Evolutionary conservation across 2,329 filamentous ascomycete species (phyloP), one percentile per base, ranked within the genome.

Genomic region (Talaromyces verruculosus): DNA sequence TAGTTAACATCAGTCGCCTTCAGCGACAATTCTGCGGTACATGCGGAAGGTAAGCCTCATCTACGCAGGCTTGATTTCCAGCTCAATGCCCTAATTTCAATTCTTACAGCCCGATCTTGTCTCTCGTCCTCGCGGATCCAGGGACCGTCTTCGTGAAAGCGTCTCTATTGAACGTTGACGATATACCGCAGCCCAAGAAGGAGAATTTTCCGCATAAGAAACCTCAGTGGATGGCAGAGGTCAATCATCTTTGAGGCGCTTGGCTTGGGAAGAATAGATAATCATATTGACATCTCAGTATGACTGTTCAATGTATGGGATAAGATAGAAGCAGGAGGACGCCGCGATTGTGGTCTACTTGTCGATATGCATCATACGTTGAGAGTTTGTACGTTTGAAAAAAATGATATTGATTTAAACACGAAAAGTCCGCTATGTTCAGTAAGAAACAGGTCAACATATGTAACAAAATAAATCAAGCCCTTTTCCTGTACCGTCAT

Each of bases 11-110:
- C n/a, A 28, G 8, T 37, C 43, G 3, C 30, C 51, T 53, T 25
- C 17, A 63, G 61, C 45, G 61, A 41, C 45, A 41, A 19, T 63
- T 63, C 11, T 63, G 47, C 30, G 61, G 61, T 11, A 63, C 45
- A 13, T 53, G 47, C 19, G 60, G 60, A n/a, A 51, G 60, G 60
- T 62, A 39, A 62, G 22, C 11, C 30, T 19, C 51, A n/a, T 8
- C 28, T 19, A 33, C 6, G 2, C 49, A 30, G 51, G 17, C 28
- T 28, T 55, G 35, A 1, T 19, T 35, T 35, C 17, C 10, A 19
- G 30, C 30, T 11, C 30, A 19, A 35, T 35, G 28, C n/a, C 51
- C 51, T 35, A 28, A 41, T 22, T 41, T 19, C 35, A 11, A 30
- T 28, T 28, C 22, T 43, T 25, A 33, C 22, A 63, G 61, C n/a